These are phyloP conservation scores for Przewalskia tangutica DNA, from an alignment of 257 asterid species.

Conservation along the genomic window DNA sequence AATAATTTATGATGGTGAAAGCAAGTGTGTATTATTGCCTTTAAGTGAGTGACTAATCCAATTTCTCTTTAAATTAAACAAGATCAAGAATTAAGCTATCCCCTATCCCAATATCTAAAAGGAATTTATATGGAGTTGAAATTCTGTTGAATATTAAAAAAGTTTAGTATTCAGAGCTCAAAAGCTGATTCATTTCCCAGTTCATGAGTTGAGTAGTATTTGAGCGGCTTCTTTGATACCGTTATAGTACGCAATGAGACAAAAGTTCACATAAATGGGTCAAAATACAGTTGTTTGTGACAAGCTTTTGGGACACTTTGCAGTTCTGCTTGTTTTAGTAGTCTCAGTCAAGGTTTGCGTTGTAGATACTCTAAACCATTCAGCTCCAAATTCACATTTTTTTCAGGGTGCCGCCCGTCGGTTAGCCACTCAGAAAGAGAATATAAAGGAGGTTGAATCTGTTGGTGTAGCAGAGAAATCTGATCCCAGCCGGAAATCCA, in stretches of 20 bases:
- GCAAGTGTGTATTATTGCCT: not conserved
- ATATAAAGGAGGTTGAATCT: constrained; percentile 79
- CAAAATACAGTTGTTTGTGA: not conserved
- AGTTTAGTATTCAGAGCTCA: not conserved
- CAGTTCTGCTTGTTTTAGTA: not conserved
- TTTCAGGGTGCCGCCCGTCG: constrained; percentile 95
- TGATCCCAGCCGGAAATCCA: constrained; percentile 46
- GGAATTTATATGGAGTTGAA: not conserved
- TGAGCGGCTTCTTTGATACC: not conserved
- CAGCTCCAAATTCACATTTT: not conserved
- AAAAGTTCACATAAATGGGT: not conserved
- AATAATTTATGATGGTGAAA: not conserved
- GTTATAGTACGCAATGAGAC: not conserved
- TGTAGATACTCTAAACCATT: not conserved
- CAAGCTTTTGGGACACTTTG: too few species aligned
- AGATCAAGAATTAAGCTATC: not conserved
- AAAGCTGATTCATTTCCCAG: not conserved
- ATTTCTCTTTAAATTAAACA: not conserved
- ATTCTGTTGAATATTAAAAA: not conserved
- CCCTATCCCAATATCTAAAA: not conserved
- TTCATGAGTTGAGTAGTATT: not conserved
- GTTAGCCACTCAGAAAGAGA: constrained; percentile 61
- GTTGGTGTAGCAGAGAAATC: constrained; percentile 82
- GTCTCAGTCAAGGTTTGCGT: not conserved
- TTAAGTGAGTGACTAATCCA: not conserved